phyloP scores from a whole-genome alignment of 192 early-diverging fungal species.

The Umbelopsis sp. region DNA sequence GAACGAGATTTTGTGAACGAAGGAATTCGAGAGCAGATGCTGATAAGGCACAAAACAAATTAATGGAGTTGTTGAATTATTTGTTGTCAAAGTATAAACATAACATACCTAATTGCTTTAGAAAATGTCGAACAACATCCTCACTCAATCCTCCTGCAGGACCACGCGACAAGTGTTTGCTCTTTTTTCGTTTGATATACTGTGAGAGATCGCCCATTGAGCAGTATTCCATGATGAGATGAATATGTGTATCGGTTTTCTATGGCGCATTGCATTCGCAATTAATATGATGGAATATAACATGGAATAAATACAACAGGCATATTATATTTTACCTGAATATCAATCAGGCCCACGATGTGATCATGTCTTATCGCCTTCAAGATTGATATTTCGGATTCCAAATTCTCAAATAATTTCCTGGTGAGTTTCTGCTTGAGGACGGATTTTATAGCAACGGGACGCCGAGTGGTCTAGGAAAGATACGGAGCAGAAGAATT shows the following conservation, averaged over 20 bases:
- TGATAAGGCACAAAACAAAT: slow-evolving; percentile 30
- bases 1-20: slow-evolving; percentile 84
- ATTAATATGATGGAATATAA: neutral
- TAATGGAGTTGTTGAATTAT: slow-evolving; percentile 13
- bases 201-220: slow-evolving; percentile 90
- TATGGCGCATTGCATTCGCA: slow-evolving; percentile 22
- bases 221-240: slow-evolving; percentile 98
- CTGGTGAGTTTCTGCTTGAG: slow-evolving; percentile 84
- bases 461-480: slow-evolving; percentile 42
- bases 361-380: slow-evolving; percentile 81
- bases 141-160: slow-evolving; percentile 82
- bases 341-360: slow-evolving; percentile 88
- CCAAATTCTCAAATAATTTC: slow-evolving; percentile 90
- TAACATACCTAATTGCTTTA: slow-evolving; percentile 75
- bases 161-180: slow-evolving; percentile 47
- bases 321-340: slow-evolving; percentile 60
- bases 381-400: slow-evolving; percentile 94
- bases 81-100: neutral
- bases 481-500: slow-evolving; percentile 24
- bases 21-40: slow-evolving; percentile 89
- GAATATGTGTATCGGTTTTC: slow-evolving; percentile 93
- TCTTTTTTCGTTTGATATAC: slow-evolving; percentile 78
- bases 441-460: slow-evolving; percentile 93
- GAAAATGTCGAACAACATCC: slow-evolving; percentile 79
- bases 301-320: neutral